Evolutionary conservation across 1,139 yeast species (phyloP).

Genomic region (Sugiyamaella xylanicola): DNA sequence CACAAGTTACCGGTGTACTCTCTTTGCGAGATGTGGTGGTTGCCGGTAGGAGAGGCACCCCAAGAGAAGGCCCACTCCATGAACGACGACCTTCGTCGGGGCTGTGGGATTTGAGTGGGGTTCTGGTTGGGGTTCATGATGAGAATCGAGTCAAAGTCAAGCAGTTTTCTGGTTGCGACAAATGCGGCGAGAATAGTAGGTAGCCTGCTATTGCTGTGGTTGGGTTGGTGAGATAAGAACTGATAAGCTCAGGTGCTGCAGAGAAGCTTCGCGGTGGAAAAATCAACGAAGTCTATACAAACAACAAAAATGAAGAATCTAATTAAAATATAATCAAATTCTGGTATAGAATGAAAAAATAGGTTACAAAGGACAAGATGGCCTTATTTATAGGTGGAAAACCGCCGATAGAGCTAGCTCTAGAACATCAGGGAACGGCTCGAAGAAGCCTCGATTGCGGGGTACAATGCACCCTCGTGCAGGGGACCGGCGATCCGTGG

Average conservation of each 20-base stretch:
- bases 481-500: not conserved
- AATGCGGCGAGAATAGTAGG: not conserved
- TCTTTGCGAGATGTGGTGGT: slow-evolving; percentile 23
- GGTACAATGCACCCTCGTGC: not conserved
- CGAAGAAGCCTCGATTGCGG: not conserved
- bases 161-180: not conserved
- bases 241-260: not conserved
- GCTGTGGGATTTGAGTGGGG: slow-evolving; percentile 5
- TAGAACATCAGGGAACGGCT: not conserved
- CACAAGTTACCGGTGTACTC: slow-evolving; percentile 24
- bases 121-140: slow-evolving; percentile 18
- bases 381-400: not conserved
- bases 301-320: not conserved
- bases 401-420: not conserved
- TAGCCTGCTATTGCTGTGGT: not conserved
- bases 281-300: not conserved
- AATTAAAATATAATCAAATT: too few species aligned
- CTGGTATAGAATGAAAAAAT: not conserved
- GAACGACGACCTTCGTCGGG: slow-evolving; percentile 19
- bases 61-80: slow-evolving; percentile 24
- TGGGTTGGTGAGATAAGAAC: not conserved
- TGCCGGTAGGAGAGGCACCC: slow-evolving; percentile 11
- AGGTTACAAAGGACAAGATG: not conserved
- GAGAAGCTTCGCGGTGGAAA: not conserved
- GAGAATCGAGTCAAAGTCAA: slow-evolving; percentile 20